Percentiles rank a stretch among this genome's conserved stretches.
These are phyloP conservation scores for Botryobasidium botryosum DNA, from an alignment of 768 basidiomycete species.

Conservation along the genomic window DNA sequence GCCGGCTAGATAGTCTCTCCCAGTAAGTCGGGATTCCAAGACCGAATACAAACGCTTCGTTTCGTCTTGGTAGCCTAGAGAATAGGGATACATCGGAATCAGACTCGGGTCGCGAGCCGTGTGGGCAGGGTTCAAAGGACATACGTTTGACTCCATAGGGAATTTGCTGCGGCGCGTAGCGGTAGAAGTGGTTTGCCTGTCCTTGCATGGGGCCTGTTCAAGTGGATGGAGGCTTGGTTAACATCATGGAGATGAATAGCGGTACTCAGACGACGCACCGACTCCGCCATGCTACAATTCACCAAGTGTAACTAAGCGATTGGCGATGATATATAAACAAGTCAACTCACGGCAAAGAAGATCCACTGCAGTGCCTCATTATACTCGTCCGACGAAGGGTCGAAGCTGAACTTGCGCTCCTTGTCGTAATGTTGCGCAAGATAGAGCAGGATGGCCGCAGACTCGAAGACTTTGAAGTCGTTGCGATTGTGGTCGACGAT, in stretches of 20 bases:
- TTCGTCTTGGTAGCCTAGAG: conserved; percentile 49
- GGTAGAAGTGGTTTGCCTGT: conserved; percentile 51
- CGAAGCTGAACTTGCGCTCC: conserved; percentile 50
- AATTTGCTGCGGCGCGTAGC: conserved; percentile 46
- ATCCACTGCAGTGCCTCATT: conserved; percentile 74
- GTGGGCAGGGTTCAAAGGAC: neutral
- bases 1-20: conserved; percentile 69
- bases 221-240: no score
- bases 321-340: neutral
- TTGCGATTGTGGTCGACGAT: conserved; percentile 43
- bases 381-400: conserved; percentile 35
- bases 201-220: conserved; percentile 25
- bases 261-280: conserved; percentile 22
- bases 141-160: neutral
- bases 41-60: conserved; percentile 72
- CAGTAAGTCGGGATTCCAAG: conserved; percentile 55
- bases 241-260: conserved; percentile 31
- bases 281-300: conserved; percentile 54
- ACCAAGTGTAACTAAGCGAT: neutral
- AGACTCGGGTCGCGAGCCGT: conserved; percentile 39
- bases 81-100: conserved; percentile 12
- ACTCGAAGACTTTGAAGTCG: conserved; percentile 53
- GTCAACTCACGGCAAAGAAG: conserved; percentile 39
- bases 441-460: conserved; percentile 59
- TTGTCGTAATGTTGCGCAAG: conserved; percentile 68